Conservation (phyloP, 352 stramenopile genomes). For the Phytophthora aleatoria region DNA sequence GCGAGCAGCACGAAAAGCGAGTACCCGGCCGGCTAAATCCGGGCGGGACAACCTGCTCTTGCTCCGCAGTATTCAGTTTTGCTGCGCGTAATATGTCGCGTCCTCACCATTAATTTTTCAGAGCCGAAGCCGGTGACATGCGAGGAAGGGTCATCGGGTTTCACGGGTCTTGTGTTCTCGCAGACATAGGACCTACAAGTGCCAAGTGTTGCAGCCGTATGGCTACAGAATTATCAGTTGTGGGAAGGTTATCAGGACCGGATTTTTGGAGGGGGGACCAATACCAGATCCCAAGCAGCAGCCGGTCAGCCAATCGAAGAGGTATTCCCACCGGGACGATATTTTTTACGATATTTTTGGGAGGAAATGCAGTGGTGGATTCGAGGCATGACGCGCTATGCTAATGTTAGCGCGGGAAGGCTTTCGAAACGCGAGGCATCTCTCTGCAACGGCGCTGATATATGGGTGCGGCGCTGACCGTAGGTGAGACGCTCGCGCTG, state of each 20-base stretch:
- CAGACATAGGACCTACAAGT: not conserved
- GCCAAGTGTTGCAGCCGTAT: not conserved
- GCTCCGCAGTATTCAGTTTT: slow-evolving; percentile 15
- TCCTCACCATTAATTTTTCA: slow-evolving; percentile 35
- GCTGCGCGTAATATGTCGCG: slow-evolving; percentile 30
- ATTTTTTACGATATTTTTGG: slow-evolving; percentile 33
- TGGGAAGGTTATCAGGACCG: slow-evolving; percentile 35
- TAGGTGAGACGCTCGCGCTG: slow-evolving; percentile 6
- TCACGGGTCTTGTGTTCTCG: slow-evolving; percentile 14
- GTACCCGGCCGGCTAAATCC: slow-evolving; percentile 25
- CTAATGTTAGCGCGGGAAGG: slow-evolving; percentile 29
- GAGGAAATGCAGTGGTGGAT: slow-evolving; percentile 15
- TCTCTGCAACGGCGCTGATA: slow-evolving; percentile 9
- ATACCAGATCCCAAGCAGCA: slow-evolving; percentile 31
- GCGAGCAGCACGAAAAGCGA: slow-evolving; percentile 30
- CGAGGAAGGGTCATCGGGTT: slow-evolving; percentile 7
- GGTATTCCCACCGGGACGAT: slow-evolving; percentile 15
- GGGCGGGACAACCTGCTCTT: not conserved
- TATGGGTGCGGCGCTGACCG: slow-evolving; percentile 10
- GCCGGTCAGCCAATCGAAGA: slow-evolving; percentile 18
- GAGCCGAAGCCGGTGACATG: slow-evolving; percentile 15
- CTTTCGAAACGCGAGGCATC: slow-evolving; percentile 11
- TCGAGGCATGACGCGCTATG: slow-evolving; percentile 31
- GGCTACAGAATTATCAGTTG: slow-evolving; percentile 22
- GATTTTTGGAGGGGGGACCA: slow-evolving; percentile 36